Evolutionary conservation across 2,329 filamentous ascomycete species (phyloP).

Genomic region (Metarhizium sp.): DNA sequence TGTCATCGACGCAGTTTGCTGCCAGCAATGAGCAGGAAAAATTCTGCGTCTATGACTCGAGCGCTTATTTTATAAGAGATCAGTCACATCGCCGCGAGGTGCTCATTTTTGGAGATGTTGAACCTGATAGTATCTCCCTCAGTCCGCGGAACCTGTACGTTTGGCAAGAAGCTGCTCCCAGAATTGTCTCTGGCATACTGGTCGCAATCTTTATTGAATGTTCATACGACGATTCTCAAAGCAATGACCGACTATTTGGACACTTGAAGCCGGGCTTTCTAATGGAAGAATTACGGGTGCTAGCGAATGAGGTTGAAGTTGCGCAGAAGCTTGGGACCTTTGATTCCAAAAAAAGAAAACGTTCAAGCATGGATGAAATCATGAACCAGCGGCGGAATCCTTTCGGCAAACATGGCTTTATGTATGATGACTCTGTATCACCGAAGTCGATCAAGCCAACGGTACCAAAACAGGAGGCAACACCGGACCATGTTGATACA

Average conservation of each 20-base stretch:
- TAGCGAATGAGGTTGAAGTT: constrained; percentile 63
- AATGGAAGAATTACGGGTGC: constrained; percentile 62
- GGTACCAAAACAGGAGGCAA: constrained; percentile 8
- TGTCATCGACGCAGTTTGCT: constrained; percentile 14
- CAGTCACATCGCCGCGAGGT: constrained; percentile 62
- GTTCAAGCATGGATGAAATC: constrained; percentile 27
- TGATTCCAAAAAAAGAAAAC: constrained; percentile 55
- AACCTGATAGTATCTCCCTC: constrained; percentile 78
- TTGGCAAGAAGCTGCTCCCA: constrained; percentile 83
- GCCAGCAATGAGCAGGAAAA: constrained; percentile 32
- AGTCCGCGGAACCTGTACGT: constrained; percentile 72
- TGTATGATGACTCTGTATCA: constrained; percentile 38
- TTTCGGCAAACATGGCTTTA: constrained; percentile 10
- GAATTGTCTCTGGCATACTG: constrained; percentile 63
- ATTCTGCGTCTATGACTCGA: constrained; percentile 72
- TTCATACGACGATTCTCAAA: constrained; percentile 76
- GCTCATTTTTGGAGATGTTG: constrained; percentile 90
- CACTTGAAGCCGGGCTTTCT: constrained; percentile 81
- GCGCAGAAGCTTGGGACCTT: constrained; percentile 26
- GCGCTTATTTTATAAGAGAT: constrained; percentile 87
- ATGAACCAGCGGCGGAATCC: constrained; percentile 12
- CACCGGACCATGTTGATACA: constrained; percentile 16
- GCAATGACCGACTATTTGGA: constrained; percentile 72
- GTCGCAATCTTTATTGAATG: constrained; percentile 90
- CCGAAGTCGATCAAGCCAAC: constrained; percentile 34